These are phyloP conservation scores for Mycena capillaripes DNA, from an alignment of 768 basidiomycete genomes.

Conservation along the genomic window DNA sequence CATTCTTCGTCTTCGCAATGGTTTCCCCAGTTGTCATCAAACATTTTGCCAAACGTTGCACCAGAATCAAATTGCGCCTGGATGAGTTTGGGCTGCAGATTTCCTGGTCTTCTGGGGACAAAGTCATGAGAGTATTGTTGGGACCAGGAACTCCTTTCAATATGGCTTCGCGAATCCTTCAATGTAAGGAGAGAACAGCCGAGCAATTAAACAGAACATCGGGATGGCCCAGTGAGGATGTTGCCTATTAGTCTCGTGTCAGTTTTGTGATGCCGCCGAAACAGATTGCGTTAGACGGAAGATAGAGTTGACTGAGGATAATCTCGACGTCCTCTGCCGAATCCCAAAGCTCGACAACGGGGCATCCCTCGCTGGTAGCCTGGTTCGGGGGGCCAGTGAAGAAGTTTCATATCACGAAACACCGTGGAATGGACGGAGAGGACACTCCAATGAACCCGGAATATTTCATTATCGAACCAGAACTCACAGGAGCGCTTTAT, in stretches of 20 bases:
- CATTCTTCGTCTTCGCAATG: background rate
- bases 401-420: conserved; percentile 15
- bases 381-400: conserved; percentile 23
- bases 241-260: background rate
- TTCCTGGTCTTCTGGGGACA: background rate
- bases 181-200: background rate
- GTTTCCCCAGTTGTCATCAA: background rate
- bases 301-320: conserved; percentile 10
- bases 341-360: conserved; percentile 10
- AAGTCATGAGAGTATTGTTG: background rate
- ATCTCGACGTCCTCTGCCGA: background rate
- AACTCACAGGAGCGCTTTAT: background rate
- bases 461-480: conserved; percentile 26
- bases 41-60: background rate
- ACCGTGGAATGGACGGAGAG: background rate
- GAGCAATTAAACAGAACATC: background rate
- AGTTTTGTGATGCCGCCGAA: background rate
- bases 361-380: conserved; percentile 13
- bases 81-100: background rate
- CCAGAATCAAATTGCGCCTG: background rate
- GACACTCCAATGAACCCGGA: conserved; percentile 25
- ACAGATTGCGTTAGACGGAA: background rate
- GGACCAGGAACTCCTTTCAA: background rate
- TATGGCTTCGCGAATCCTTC: background rate
- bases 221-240: background rate